Base-by-base conservation (phyloP, 2,329 filamentous ascomycete genomes). In the Pyrenophora teres region DNA sequence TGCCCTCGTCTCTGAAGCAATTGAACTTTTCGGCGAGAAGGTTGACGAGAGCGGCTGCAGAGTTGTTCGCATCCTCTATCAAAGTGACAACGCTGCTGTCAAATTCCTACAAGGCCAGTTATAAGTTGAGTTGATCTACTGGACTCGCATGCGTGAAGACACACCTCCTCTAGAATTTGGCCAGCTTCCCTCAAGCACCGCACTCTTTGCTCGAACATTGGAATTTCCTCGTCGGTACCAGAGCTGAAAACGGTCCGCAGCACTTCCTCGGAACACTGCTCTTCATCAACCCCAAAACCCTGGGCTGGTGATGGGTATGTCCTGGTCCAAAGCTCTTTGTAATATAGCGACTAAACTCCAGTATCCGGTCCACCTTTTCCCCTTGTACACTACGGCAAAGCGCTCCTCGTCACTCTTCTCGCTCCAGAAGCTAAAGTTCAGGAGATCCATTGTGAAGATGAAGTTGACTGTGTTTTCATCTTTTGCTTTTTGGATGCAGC, bases 371-470 rank as follows among this genome's bases (percentile, higher is more conserved):
- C 92, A 97, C 50, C 76, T 84, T 73, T 84, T 87, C 23, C 85
- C 92, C 39, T 82, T 83, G 74, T 97, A 97, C 50, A 90, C 87
- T 36, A 99, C 83, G 8, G 88, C 83, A 72, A 93, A 99, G 9
- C 91, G 82, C 64, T 93, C 86, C 4, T 85, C 81, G 9, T 89
- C 86, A 2, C 73, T 67, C 52, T 80, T 75, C 45, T 90, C 87
- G 12, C 90, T 95, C 94, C 94, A 99, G 73, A 99, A 99, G 18
- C 88, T 95, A 70, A 97, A 99, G 71, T 99, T 99, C 43, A 99
- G 78, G 23, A 99, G 74, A 71, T 99, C 94, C 91, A 99, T 96
- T 16, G 90, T 91, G 72, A 99, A 97, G 65, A 99, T 93, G 71
- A 99, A 97, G 57, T 90, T 87, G 18, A 96, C 85, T 0, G 91